Evolutionary conservation across 2,329 filamentous ascomycete species (phyloP).

Genomic region (Bertia moriformis): DNA sequence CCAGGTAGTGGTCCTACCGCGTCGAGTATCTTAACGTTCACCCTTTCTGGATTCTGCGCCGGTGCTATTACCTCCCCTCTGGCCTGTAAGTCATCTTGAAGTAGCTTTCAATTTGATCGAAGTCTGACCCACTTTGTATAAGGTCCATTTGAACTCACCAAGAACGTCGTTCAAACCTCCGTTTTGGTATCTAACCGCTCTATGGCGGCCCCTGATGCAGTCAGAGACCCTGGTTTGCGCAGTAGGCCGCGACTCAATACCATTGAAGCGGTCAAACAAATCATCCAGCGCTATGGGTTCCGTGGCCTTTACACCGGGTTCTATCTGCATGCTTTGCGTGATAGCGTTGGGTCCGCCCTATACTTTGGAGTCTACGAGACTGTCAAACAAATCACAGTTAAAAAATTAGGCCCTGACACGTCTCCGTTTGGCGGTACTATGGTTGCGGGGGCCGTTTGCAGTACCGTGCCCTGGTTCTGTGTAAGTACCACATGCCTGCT

Average conservation of each 20-base stretch:
- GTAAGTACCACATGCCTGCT: conserved; percentile 16
- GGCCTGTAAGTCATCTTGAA: conserved; percentile 19
- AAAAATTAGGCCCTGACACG: conserved; percentile 22
- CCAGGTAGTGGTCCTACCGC: conserved; percentile 23
- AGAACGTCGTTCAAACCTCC: conserved; percentile 30
- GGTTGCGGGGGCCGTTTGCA: conserved; percentile 26
- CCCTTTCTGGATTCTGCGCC: conserved; percentile 21
- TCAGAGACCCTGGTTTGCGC: conserved; percentile 16
- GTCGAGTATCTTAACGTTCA: conserved; percentile 23
- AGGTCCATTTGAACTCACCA: conserved; percentile 29
- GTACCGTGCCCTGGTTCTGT: conserved; percentile 28
- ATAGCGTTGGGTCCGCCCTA: conserved; percentile 25
- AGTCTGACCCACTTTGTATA: not conserved
- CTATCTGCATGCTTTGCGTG: conserved; percentile 23
- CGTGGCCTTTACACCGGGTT: conserved; percentile 28
- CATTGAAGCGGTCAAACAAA: conserved; percentile 22
- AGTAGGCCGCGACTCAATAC: conserved; percentile 21
- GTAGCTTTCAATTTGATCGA: not conserved
- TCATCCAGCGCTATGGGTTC: conserved; percentile 23
- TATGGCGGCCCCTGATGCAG: conserved; percentile 17
- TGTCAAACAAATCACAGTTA: conserved; percentile 26
- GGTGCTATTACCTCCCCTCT: conserved; percentile 23
- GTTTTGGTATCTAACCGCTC: conserved; percentile 25
- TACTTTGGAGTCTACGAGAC: conserved; percentile 30
- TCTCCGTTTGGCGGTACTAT: conserved; percentile 23